Conservation (phyloP, 768 basidiomycete species). For the Phallus indusiatus region DNA sequence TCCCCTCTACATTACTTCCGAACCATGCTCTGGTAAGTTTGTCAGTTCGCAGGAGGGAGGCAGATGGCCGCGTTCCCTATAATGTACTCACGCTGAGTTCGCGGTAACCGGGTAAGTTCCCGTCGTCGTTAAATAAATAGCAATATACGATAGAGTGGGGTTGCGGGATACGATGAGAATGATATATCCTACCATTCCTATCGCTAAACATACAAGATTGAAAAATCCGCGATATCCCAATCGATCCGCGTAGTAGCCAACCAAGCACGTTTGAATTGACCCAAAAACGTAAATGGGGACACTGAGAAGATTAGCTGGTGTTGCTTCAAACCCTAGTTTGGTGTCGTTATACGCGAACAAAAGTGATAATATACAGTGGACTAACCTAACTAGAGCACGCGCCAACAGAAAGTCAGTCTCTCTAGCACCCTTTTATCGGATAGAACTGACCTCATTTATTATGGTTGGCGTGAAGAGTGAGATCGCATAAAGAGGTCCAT, state of each 20-base stretch:
- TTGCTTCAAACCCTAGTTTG: constrained; percentile 48
- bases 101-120: constrained; percentile 63
- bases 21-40: constrained; percentile 34
- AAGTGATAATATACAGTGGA: background rate
- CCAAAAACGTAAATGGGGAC: constrained; percentile 71
- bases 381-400: background rate
- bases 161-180: constrained; percentile 56
- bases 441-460: constrained; percentile 34
- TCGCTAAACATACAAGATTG: constrained; percentile 31
- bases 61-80: background rate
- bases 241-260: constrained; percentile 57
- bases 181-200: constrained; percentile 55
- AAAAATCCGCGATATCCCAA: constrained; percentile 49
- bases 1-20: constrained; percentile 67
- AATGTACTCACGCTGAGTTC: constrained; percentile 40
- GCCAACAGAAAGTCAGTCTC: background rate
- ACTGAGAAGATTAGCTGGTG: constrained; percentile 64
- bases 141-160: constrained; percentile 59
- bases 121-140: constrained; percentile 58
- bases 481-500: constrained; percentile 45
- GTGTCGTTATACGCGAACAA: no score
- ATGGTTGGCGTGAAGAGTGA: constrained; percentile 41
- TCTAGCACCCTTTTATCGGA: background rate
- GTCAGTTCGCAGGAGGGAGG: background rate
- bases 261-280: constrained; percentile 51